phyloP scores from a whole-genome alignment of 148 eudicot genomes.

The Silene conica region DNA sequence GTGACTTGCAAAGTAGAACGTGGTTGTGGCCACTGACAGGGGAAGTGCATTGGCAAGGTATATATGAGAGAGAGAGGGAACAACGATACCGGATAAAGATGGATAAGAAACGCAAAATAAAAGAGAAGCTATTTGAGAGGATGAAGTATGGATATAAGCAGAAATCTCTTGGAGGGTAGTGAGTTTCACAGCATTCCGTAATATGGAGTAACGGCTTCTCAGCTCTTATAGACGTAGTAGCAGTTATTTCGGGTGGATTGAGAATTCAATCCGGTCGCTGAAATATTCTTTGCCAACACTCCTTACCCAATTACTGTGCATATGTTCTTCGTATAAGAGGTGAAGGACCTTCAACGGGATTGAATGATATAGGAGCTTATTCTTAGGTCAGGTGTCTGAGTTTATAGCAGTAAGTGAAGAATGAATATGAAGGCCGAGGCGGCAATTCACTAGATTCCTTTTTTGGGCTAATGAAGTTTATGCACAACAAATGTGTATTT shows the following conservation, averaged over 20 bases:
- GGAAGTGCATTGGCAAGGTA: conserved; percentile 92
- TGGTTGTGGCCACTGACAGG: conserved; percentile 99
- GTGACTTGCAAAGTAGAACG: conserved; percentile 47
- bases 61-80: conserved; percentile 91
- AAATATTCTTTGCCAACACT: conserved; percentile 22
- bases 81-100: conserved; percentile 77
- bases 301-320: conserved; percentile 13
- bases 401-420: background rate
- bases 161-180: conserved; percentile 66
- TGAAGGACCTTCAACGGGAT: conserved; percentile 6
- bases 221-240: background rate
- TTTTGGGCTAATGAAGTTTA: background rate
- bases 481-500: conserved; percentile 9
- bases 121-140: conserved; percentile 73
- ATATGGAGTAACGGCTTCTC: background rate
- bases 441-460: background rate
- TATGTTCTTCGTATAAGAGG: conserved; percentile 19
- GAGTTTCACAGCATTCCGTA: conserved; percentile 1
- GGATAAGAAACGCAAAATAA: conserved; percentile 91
- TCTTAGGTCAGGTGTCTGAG: conserved; percentile 5
- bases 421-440: conserved; percentile 1
- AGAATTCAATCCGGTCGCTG: conserved; percentile 1
- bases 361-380: background rate
- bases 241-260: background rate
- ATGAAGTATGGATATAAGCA: conserved; percentile 74